These are phyloP conservation scores for Penicillium sp. DNA, from an alignment of 2,329 filamentous ascomycete species.

Conservation along the genomic window DNA sequence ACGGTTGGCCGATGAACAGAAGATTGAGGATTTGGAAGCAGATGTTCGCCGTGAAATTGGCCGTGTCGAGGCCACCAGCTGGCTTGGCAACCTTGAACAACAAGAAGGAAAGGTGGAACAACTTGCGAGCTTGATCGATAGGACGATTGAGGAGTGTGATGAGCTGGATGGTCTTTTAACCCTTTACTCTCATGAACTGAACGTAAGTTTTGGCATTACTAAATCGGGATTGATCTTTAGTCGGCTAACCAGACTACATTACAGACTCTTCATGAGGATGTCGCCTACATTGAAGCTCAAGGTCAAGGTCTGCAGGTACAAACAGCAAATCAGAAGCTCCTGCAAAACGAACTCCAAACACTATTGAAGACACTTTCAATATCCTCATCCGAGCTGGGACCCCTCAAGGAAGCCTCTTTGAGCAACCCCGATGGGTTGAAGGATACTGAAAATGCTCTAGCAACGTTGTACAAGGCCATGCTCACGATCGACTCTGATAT, in stretches of 20 bases:
- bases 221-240: neutral
- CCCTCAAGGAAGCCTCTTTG: conserved; percentile 71
- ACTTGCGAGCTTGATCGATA: conserved; percentile 81
- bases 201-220: conserved; percentile 57
- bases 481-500: conserved; percentile 86
- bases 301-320: conserved; percentile 96
- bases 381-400: conserved; percentile 70
- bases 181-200: conserved; percentile 89
- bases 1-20: conserved; percentile 70
- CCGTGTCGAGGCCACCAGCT: conserved; percentile 86
- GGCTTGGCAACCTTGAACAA: conserved; percentile 78
- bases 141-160: conserved; percentile 91
- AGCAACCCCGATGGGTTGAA: conserved; percentile 69
- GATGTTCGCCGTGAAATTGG: conserved; percentile 86
- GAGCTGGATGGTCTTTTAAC: conserved; percentile 93
- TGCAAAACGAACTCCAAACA: conserved; percentile 84
- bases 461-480: conserved; percentile 88
- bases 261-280: conserved; percentile 90
- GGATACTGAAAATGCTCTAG: conserved; percentile 73
- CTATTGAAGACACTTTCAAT: conserved; percentile 92
- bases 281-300: conserved; percentile 95
- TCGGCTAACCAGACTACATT: conserved; percentile 24
- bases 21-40: conserved; percentile 74
- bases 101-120: conserved; percentile 88
- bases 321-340: conserved; percentile 90